Evolutionary conservation across 805 yeast genomes (phyloP).

Genomic region (Starmerella roubikii): DNA sequence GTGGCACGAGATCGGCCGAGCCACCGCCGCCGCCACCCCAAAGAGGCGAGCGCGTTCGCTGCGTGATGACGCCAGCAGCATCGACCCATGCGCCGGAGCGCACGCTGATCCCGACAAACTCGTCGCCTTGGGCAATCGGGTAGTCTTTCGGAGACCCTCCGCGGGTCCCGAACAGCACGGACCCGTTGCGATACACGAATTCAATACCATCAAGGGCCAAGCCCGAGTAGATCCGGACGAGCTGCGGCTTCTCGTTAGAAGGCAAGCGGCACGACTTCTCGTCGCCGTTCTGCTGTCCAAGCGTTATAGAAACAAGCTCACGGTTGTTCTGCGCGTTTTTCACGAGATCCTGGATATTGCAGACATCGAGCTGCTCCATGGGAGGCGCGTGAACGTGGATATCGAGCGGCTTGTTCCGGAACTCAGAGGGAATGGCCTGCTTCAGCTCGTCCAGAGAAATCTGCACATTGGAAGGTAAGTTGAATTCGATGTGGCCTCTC

Average conservation of each 20-base stretch:
- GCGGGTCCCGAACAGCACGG: constrained; percentile 26
- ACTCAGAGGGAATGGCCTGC: constrained; percentile 27
- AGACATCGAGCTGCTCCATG: constrained; percentile 39
- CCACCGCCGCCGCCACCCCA: constrained; percentile 65
- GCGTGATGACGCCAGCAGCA: constrained; percentile 60
- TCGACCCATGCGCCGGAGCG: constrained; percentile 85
- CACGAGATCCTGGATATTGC: constrained; percentile 33
- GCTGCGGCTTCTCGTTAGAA: constrained; percentile 13
- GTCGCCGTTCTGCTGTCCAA: constrained; percentile 19
- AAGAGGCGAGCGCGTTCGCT: constrained; percentile 30
- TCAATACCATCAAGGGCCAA: constrained; percentile 71
- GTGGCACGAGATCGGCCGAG: constrained; percentile 44
- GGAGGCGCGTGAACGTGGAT: constrained; percentile 19
- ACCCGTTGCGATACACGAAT: constrained; percentile 29
- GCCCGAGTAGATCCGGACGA: constrained; percentile 59
- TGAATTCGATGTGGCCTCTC: constrained; percentile 45
- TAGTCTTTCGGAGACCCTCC: constrained; percentile 37
- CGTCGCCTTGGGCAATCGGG: constrained; percentile 43
- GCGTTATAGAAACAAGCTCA: constrained; percentile 3
- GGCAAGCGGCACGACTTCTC: constrained; percentile 13
- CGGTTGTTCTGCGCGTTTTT: constrained; percentile 5
- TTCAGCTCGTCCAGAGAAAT: constrained; percentile 38
- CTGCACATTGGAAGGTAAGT: constrained; percentile 45
- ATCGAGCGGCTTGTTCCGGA: constrained; percentile 30
- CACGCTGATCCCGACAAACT: constrained; percentile 43